Evolutionary conservation across 2,329 filamentous ascomycete species (phyloP), one percentile per base, ranked within the genome.

Genomic region (Aspergillus novoparasiticus): DNA sequence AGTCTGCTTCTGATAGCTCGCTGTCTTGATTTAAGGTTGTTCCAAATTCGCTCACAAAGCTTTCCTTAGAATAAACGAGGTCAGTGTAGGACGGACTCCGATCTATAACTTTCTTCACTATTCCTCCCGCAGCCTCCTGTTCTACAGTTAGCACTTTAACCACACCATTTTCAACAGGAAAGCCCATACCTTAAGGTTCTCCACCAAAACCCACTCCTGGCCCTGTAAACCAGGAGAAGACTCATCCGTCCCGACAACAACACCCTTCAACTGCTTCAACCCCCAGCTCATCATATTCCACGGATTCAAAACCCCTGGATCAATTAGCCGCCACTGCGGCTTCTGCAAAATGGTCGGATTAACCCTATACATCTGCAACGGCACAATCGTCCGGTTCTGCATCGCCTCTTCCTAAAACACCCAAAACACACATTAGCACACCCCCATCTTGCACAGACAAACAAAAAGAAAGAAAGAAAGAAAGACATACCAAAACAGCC

Each of bases 201-300:
- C 83, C 50, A 84, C 73, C 53, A 85, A 65, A 21, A 84, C 83
- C 61, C 84, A 75, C 58, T 79, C 76, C 60, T 79, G 81, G 12
- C 69, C 72, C 58, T 76, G 78, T 53, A 84, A 63, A 53, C 66
- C 73, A 3, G 75, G 69, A 2, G 73, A 69, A 12, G 70, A 73
- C 16, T 75, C 75, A 3, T 66, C 64, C 34, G 77, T 75, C 4
- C 85, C 84, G 3, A 84, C 75, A 4, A 93, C 78, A 39, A 78
- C 64, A 1, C 78, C 78, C 1, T 90, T 91, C 19, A 93, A 76
- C 72, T 91, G 89, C 59, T 86, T 85, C 64, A 94, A 76, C 0
- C 90, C 88, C 93, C 94, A 97, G 11, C 85, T 85, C 68, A 95
- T 77, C 6, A 94, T 84, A 60, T 85, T 84, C 87, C 89, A 90